Conservation (phyloP, 1,284 basidiomycete species). For the Ceratobasidium papillatum region DNA sequence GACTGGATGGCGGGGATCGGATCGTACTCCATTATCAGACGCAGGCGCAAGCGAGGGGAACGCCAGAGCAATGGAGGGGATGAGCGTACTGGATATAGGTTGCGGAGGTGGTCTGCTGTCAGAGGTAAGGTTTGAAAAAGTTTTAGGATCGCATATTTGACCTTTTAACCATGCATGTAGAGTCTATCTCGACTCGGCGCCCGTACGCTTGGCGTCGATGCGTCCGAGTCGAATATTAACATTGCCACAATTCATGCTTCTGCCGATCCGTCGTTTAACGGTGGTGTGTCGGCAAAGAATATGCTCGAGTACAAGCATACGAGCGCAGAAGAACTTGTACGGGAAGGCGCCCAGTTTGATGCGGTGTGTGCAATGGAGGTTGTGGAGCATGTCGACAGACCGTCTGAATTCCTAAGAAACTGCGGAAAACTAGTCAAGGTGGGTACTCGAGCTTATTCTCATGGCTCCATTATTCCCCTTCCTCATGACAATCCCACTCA, state of each 20-base stretch:
- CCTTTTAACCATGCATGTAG: conserved; percentile 55
- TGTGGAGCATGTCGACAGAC: conserved; percentile 95
- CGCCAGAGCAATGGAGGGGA: conserved; percentile 62
- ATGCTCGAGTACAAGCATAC: conserved; percentile 75
- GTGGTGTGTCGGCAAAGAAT: conserved; percentile 23
- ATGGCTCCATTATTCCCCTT: neutral
- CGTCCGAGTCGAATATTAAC: conserved; percentile 84
- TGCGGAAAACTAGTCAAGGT: conserved; percentile 89
- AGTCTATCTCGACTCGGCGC: conserved; percentile 89
- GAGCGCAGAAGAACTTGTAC: conserved; percentile 76
- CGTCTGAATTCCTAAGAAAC: conserved; percentile 81
- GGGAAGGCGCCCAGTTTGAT: conserved; percentile 75
- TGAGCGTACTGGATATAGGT: conserved; percentile 85
- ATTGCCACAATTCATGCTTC: conserved; percentile 87
- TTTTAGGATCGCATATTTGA: conserved; percentile 11
- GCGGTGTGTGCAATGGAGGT: conserved; percentile 99
- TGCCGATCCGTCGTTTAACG: conserved; percentile 67
- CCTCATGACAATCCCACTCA: conserved; percentile 11
- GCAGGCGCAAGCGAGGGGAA: conserved; percentile 45
- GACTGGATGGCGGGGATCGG: conserved; percentile 37
- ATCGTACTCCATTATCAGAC: conserved; percentile 51
- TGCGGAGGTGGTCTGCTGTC: conserved; percentile 95
- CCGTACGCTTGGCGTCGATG: conserved; percentile 90
- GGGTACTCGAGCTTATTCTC: conserved; percentile 45
- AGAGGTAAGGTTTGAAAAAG: conserved; percentile 65